Conservation (phyloP, 345 rosid genomes). For the Camelina laxa region DNA sequence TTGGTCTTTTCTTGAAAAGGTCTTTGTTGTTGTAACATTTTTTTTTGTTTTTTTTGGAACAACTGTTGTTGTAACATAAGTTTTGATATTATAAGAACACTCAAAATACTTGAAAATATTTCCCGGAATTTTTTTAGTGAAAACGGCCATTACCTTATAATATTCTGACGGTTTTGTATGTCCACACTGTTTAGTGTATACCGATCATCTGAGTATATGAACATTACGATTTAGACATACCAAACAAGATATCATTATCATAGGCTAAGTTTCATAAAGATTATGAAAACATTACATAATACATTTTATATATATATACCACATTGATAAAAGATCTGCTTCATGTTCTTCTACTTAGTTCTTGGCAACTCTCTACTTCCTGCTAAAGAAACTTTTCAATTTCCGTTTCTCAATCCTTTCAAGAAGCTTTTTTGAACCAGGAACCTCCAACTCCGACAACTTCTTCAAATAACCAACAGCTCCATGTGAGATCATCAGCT, state of each 20-base stretch:
- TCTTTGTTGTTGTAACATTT: slow-evolving; percentile 24
- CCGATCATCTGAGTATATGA: not conserved
- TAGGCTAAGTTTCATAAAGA: slow-evolving; percentile 55
- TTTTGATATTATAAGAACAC: slow-evolving; percentile 7
- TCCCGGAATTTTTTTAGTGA: not conserved
- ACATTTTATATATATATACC: slow-evolving; percentile 38
- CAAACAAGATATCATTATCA: slow-evolving; percentile 14
- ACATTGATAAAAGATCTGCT: slow-evolving; percentile 16
- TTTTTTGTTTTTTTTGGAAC: too few species aligned
- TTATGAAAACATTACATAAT: slow-evolving; percentile 51
- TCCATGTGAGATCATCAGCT: slow-evolving; percentile 88
- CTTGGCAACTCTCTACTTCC: slow-evolving; percentile 50
- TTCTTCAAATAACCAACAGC: slow-evolving; percentile 95
- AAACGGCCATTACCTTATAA: not conserved
- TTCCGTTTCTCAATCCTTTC: slow-evolving; percentile 85
- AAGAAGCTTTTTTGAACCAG: slow-evolving; percentile 86
- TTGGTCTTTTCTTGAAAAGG: slow-evolving; percentile 15
- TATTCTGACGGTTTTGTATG: not conserved
- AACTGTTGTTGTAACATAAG: slow-evolving; percentile 27
- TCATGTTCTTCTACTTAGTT: not conserved
- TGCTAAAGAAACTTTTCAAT: slow-evolving; percentile 64
- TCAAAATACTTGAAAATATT: not conserved
- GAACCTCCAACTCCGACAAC: slow-evolving; percentile 82
- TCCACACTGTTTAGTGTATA: not conserved
- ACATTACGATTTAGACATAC: slow-evolving; percentile 1